phyloP scores from a whole-genome alignment of 2,329 filamentous ascomycete genomes.

The Curvularia sp. region DNA sequence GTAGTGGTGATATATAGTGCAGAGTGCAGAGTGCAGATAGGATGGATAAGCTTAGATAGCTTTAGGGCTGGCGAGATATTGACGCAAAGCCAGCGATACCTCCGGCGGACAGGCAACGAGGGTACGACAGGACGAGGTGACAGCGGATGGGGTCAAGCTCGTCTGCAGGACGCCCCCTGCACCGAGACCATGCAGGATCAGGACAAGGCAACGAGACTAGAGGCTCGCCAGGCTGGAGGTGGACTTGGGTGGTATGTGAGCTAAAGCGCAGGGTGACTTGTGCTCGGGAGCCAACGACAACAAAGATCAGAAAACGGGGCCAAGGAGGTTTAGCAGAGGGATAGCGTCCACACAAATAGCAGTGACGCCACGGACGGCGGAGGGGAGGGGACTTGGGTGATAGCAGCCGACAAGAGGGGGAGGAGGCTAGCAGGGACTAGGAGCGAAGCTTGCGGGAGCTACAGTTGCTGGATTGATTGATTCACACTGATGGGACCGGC shows the following conservation, averaged over 20 bases:
- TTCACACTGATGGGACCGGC: slow-evolving; percentile 42
- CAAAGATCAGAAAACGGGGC: slow-evolving; percentile 41
- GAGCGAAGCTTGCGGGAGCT: slow-evolving; percentile 50
- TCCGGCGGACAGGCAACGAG: slow-evolving; percentile 36
- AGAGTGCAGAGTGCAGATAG: slow-evolving; percentile 34
- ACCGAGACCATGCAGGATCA: slow-evolving; percentile 45
- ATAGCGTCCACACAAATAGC: slow-evolving; percentile 47
- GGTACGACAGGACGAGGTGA: slow-evolving; percentile 43
- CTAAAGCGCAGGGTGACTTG: slow-evolving; percentile 48
- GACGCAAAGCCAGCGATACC: slow-evolving; percentile 35
- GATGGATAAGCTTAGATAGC: slow-evolving; percentile 43
- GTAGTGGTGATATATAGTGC: slow-evolving; percentile 49
- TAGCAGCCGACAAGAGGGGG: slow-evolving; percentile 47
- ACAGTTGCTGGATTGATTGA: slow-evolving; percentile 42
- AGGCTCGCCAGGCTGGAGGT: slow-evolving; percentile 37
- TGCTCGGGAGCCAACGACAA: slow-evolving; percentile 44
- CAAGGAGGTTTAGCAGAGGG: slow-evolving; percentile 36
- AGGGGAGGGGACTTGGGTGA: slow-evolving; percentile 20
- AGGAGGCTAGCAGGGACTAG: slow-evolving; percentile 46
- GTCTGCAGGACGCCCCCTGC: slow-evolving; percentile 47
- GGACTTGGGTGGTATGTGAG: slow-evolving; percentile 42
- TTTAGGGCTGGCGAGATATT: slow-evolving; percentile 43
- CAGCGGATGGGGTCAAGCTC: slow-evolving; percentile 45
- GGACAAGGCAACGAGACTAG: slow-evolving; percentile 48
- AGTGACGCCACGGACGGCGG: slow-evolving; percentile 45